Evolutionary conservation across 2,329 filamentous ascomycete species (phyloP), one percentile per base, ranked within the genome.

Genomic region (Coniochaeta ligniaria): DNA sequence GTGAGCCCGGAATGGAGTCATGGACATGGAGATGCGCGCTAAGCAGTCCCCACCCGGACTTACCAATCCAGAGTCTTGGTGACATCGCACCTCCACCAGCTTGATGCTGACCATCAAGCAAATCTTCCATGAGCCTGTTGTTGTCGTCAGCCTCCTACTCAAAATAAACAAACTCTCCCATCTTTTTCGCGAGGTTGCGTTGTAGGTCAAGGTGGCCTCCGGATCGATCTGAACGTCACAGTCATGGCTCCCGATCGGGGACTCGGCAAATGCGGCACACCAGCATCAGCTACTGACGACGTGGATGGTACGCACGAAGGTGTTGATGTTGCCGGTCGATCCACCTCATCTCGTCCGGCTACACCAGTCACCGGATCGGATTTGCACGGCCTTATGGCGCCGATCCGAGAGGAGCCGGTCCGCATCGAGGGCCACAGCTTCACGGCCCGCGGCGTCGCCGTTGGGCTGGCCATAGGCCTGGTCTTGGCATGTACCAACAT

Each of bases 401-500:
- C 45, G 17, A 12, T 28, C 22, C 20, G 20, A 20, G 26, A 26
- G 45, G 45, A 50, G 22, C 47, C 47, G 47, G 20, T 31, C 47
- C 50, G 22, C 60, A 73, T 63, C 14, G 72, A 74, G 2, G 81
- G 80, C 58, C 84, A 84, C 55, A 92, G 92, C 76, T 97, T 99
- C 76, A 98, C 95, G 0, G 61, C 88, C 28, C 88, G 95, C 60
- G 92, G 92, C 58, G 81, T 98, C 43, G 71, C 86, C 6, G 91
- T 91, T 31, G 95, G 95, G 17, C 80, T 96, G 6, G 78, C 84
- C 3, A 95, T 99, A 64, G 95, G 95, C 45, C 85, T 95, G 5
- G 80, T 98, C 60, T 96, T 98, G 69, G 95, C 91, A 71, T 96
- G 96, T 73, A 96, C 91, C 59, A 99, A 99, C 72, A 97, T 96